Evolutionary conservation across 345 rosid genomes (phyloP), one percentile per base, ranked within the genome.

Genomic region (Moricandia moricandioides): DNA sequence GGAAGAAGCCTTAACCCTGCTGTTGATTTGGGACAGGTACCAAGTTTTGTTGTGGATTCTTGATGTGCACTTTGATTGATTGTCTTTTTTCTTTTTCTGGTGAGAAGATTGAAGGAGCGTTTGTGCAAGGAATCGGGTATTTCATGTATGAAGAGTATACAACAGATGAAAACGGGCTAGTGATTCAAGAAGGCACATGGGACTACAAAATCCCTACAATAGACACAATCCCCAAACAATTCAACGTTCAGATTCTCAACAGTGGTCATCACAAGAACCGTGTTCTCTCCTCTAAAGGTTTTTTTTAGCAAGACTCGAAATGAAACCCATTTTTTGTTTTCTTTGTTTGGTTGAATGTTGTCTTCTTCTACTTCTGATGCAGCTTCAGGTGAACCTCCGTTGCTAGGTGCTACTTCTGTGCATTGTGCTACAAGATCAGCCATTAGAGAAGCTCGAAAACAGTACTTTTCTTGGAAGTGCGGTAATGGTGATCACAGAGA

Each of bases 311-410:
- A 60, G 16, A 60, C 7, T 29, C 66, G 37, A 39, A 39, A 57
- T n/a, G 51, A 74, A 30, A 45, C 57, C 24, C 18, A 26, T 3
- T 8, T 9, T 21, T 4, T 4, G 13, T 45, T 13, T 8, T 37
- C 14, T 73, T 1, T 30, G 26, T 61, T 0, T 33, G 1, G 26
- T 45, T 49, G 55, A 68, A 26, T n/a, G n/a, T 12, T 45, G 59
- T 17, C 16, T 31, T 57, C 18, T 57, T 8, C 30, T 21, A 31
- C 26, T 17, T 35, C 18, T 65, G 8, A 17, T 67, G 65, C 85
- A 93, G 98, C 98, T 79, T 93, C 94, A 0, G 98, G 98, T 1
- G 97, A 93, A 84, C 97, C 96, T n/a, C 97, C 98, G 14, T 75
- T 89, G 43, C 89, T 91, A 51, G 84, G 86, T 7, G 93, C 97